phyloP scores from a whole-genome alignment of 768 basidiomycete species.

The Suillus variegatus region DNA sequence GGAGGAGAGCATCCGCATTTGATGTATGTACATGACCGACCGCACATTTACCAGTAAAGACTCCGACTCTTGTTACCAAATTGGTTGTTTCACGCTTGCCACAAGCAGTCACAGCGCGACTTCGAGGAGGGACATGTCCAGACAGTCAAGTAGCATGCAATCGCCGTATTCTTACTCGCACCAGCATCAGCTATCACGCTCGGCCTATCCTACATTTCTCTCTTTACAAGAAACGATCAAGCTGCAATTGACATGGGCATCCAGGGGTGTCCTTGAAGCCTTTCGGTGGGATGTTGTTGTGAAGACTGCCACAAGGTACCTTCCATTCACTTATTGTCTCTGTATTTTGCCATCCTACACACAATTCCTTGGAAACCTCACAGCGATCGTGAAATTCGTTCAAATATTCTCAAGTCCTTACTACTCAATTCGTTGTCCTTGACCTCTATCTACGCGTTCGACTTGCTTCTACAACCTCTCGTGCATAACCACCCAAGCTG shows the following conservation, averaged over 20 bases:
- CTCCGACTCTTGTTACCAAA: not conserved
- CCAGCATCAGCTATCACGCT: constrained; percentile 41
- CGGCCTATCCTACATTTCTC: constrained; percentile 70
- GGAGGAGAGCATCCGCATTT: not conserved
- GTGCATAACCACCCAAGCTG: constrained; percentile 62
- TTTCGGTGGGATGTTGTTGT: constrained; percentile 72
- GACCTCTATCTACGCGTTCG: constrained; percentile 74
- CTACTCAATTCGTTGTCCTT: constrained; percentile 73
- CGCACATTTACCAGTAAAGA: not conserved
- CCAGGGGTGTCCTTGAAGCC: constrained; percentile 65
- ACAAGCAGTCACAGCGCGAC: not conserved
- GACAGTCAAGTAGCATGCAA: constrained; percentile 22
- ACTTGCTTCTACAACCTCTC: constrained; percentile 68
- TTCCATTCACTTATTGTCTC: constrained; percentile 11
- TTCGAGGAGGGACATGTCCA: constrained; percentile 24
- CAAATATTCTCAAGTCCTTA: constrained; percentile 73
- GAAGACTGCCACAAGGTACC: constrained; percentile 58
- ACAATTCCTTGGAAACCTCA: constrained; percentile 10
- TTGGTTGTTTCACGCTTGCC: not conserved
- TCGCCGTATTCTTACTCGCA: constrained; percentile 23
- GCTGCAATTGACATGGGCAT: constrained; percentile 62
- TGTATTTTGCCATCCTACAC: constrained; percentile 13
- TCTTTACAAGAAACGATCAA: constrained; percentile 58
- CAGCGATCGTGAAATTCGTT: constrained; percentile 77
- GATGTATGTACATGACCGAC: not conserved